phyloP scores from a whole-genome alignment of 306 rosid species.

The Begonia loranthoides region DNA sequence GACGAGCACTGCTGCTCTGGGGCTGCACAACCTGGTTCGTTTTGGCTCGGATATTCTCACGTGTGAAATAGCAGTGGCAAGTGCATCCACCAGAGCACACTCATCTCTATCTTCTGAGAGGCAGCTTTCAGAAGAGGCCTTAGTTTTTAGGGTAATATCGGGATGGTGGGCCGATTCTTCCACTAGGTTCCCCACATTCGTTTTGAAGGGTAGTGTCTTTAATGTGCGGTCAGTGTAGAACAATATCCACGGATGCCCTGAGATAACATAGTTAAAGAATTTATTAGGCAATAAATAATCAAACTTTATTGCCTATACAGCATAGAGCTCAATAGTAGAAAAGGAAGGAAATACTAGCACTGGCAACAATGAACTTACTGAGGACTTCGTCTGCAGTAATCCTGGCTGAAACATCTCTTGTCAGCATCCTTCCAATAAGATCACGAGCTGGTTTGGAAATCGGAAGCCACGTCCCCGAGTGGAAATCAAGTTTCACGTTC shows the following conservation, averaged over 20 bases:
- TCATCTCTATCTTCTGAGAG: conserved; percentile 55
- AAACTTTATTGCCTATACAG: no score
- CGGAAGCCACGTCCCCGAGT: conserved; percentile 59
- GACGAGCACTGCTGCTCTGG: conserved; percentile 96
- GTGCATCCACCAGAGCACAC: conserved; percentile 60
- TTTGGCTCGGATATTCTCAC: conserved; percentile 94
- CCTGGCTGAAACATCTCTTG: conserved; percentile 76
- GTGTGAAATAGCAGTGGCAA: conserved; percentile 81
- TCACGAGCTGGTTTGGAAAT: conserved; percentile 86
- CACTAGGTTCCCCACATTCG: conserved; percentile 35
- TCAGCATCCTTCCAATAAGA: conserved; percentile 87
- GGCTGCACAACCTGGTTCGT: conserved; percentile 71
- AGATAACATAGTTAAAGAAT: background rate
- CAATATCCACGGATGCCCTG: conserved; percentile 96
- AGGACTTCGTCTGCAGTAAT: conserved; percentile 94
- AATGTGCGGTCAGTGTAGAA: conserved; percentile 68
- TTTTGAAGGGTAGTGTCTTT: conserved; percentile 43
- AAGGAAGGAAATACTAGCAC: background rate
- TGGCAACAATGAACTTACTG: conserved; percentile 37
- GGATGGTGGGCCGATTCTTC: conserved; percentile 31
- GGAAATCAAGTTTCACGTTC: conserved; percentile 61
- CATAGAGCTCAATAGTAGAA: no score
- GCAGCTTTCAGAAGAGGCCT: conserved; percentile 47
- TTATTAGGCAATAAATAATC: background rate
- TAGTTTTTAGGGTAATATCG: conserved; percentile 25